Base-by-base conservation (phyloP, 2,329 filamentous ascomycete genomes). In the Diplodia mutila region DNA sequence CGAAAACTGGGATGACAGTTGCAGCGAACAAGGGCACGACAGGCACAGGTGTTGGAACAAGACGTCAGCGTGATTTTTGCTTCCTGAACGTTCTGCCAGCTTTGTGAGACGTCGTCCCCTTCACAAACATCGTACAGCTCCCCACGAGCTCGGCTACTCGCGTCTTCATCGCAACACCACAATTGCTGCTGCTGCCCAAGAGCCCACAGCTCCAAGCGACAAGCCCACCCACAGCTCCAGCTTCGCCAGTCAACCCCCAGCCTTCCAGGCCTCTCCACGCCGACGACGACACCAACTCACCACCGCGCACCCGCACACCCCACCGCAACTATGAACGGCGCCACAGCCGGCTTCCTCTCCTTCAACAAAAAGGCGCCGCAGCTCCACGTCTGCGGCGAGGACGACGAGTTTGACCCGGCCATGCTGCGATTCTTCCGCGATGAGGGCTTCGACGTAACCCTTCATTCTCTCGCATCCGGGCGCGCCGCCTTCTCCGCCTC, bases 321-420 rank as follows among this genome's bases (percentile, higher is more conserved):
- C 23, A 48, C n/a, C 64, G 42, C 52, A 18, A 52, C 29, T 5
- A 67, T 67, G 65, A 34, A 34, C 55, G 61, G 54, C 4, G 16
- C 53, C 18, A 54, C 48, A 14, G 51, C 65, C 29, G 74, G 77
- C 61, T 79, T 80, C 72, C 72, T 79, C 2, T 73, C 71, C 39
- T 80, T 80, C 75, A 78, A 79, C 69, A 73, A 70, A n/a, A 71
- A 69, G 11, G 73, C 77, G 3, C 77, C 77, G 9, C 76, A 75
- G 55, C 70, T 83, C 6, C 79, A 76, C 69, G 71, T 83, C n/a
- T 80, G 80, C 4, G 74, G 77, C 61, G 72, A 79, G 25, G 75
- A 78, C 46, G 71, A 75, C 3, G 74, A 79, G 48, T 79, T 81
- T 59, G 78, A 81, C 39, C 72, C 75, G 25, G 71, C 72, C n/a